Percentiles rank a stretch among this genome's conserved stretches.
These are phyloP conservation scores for Pythium phragmiticola DNA, from an alignment of 352 stramenopile genomes.

Conservation along the genomic window DNA sequence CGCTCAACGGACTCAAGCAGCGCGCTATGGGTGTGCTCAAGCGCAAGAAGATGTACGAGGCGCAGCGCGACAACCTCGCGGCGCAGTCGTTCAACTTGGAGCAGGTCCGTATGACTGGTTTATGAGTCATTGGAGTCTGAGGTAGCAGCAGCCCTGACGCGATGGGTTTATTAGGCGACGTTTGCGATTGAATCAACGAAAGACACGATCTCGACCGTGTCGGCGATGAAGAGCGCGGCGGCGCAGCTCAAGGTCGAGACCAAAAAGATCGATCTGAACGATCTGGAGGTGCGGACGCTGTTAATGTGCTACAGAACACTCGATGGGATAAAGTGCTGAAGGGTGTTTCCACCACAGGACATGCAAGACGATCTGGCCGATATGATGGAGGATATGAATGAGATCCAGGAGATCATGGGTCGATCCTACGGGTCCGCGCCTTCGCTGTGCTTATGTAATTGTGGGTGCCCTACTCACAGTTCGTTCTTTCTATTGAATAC, in stretches of 20 bases:
- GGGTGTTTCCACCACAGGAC: slow-evolving; percentile 47
- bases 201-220: slow-evolving; percentile 91
- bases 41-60: slow-evolving; percentile 89
- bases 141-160: too few species aligned
- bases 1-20: slow-evolving; percentile 77
- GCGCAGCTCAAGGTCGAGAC: slow-evolving; percentile 93
- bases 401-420: slow-evolving; percentile 97
- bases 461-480: neutral
- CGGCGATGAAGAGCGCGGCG: slow-evolving; percentile 93
- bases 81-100: slow-evolving; percentile 89
- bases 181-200: slow-evolving; percentile 93
- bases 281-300: slow-evolving; percentile 83
- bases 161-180: slow-evolving; percentile 38
- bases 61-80: slow-evolving; percentile 73
- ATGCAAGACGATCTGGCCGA: slow-evolving; percentile 97
- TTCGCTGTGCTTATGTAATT: neutral
- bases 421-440: slow-evolving; percentile 89
- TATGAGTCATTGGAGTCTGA: neutral
- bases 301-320: neutral
- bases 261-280: slow-evolving; percentile 95
- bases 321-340: neutral
- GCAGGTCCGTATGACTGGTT: slow-evolving; percentile 38
- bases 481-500: neutral
- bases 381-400: slow-evolving; percentile 97
- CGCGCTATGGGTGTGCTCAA: slow-evolving; percentile 85